Conservation (phyloP, 73 alveolate species). For the Diophrys appendiculata region DNA sequence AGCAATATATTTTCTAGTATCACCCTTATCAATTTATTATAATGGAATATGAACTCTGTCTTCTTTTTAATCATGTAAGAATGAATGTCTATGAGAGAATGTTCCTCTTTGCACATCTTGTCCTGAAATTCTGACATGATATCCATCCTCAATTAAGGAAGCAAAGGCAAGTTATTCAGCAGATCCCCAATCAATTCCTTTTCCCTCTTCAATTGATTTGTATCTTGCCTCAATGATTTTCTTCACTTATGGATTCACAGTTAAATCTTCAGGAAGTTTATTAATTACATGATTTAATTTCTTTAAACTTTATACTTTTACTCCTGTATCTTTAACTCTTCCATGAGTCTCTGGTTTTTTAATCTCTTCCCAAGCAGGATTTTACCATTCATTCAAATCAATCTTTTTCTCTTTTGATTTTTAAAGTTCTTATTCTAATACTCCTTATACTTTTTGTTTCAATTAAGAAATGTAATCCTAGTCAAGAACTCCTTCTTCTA, state of each 20-base stretch:
- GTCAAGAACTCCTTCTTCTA: constrained; percentile 64
- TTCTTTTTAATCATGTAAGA: constrained; percentile 63
- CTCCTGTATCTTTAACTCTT: constrained; percentile 76
- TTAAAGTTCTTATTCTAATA: constrained; percentile 28
- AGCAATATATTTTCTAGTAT: constrained; percentile 43
- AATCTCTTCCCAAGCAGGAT: constrained; percentile 76
- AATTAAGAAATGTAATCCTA: constrained; percentile 38
- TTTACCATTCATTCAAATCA: constrained; percentile 65
- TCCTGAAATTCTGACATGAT: constrained; percentile 88
- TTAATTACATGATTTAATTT: constrained; percentile 64
- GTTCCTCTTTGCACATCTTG: constrained; percentile 98
- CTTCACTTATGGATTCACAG: constrained; percentile 68
- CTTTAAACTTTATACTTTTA: constrained; percentile 41
- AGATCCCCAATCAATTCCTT: constrained; percentile 93
- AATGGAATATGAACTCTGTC: constrained; percentile 65
- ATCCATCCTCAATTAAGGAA: constrained; percentile 83
- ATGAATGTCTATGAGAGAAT: constrained; percentile 93
- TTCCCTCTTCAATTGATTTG: constrained; percentile 79
- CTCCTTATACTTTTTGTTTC: constrained; percentile 24
- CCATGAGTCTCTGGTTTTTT: constrained; percentile 36
- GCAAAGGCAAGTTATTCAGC: constrained; percentile 97
- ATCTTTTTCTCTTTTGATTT: constrained; percentile 37
- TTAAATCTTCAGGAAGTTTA: constrained; percentile 68
- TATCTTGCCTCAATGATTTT: constrained; percentile 71
- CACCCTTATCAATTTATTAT: constrained; percentile 16